Evolutionary conservation across 495 filamentous ascomycete genomes (phyloP).

Genomic region (Neurospora sp.): DNA sequence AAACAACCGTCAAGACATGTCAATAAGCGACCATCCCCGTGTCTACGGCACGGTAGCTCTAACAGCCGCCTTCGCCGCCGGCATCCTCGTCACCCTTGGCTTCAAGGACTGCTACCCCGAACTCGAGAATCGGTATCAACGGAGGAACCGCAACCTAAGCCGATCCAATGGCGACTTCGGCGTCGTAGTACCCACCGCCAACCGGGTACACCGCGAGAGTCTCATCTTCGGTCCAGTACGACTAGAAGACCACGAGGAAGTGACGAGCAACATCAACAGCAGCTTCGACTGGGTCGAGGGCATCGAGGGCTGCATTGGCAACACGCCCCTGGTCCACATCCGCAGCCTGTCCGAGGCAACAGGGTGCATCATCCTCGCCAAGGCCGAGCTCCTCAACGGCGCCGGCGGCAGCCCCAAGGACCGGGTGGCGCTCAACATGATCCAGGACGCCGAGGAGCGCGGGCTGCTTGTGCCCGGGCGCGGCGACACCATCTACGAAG

Average conservation of each 20-base stretch:
- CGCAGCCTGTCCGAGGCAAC: conserved; percentile 85
- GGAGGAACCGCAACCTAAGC: conserved; percentile 13
- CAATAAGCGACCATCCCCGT: conserved; percentile 43
- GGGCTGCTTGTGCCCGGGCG: conserved; percentile 69
- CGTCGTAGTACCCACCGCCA: not conserved
- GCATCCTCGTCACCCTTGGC: conserved; percentile 59
- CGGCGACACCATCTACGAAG: conserved; percentile 93
- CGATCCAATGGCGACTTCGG: not conserved
- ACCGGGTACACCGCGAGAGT: conserved; percentile 18
- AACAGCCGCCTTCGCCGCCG: conserved; percentile 61
- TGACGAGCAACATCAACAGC: conserved; percentile 6
- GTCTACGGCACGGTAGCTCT: conserved; percentile 49
- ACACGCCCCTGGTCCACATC: conserved; percentile 83
- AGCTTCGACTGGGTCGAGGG: conserved; percentile 45
- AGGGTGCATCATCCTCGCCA: conserved; percentile 84
- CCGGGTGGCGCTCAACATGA: conserved; percentile 84
- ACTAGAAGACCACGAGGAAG: conserved; percentile 42
- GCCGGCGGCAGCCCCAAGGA: conserved; percentile 96
- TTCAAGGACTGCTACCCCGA: conserved; percentile 69
- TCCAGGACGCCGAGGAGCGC: conserved; percentile 67
- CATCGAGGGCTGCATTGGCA: conserved; percentile 87
- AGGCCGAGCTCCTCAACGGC: conserved; percentile 94
- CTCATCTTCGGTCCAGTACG: conserved; percentile 34
- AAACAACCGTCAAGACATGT: conserved; percentile 25
- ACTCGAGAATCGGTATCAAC: conserved; percentile 51